Evolutionary conservation across 352 stramenopile species (phyloP).

Genomic region (Globisporangium paroecandrum): DNA sequence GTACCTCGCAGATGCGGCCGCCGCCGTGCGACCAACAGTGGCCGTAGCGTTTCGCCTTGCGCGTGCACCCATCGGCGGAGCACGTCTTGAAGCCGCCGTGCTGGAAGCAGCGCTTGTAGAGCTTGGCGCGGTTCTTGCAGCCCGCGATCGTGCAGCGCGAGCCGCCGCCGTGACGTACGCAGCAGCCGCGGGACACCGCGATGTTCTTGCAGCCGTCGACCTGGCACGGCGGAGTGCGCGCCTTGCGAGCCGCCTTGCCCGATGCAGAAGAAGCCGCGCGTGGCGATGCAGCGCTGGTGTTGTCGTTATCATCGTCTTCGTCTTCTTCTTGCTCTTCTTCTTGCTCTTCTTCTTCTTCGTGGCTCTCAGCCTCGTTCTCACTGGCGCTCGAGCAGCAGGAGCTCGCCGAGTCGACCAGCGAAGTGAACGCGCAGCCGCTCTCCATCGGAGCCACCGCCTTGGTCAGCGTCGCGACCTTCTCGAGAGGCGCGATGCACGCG

Average conservation of each 20-base stretch:
- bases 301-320: conserved; percentile 9
- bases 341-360: conserved; percentile 32
- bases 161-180: conserved; percentile 36
- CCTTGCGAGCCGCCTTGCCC: conserved; percentile 25
- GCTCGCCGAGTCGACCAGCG: conserved; percentile 15
- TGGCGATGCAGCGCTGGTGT: conserved; percentile 4
- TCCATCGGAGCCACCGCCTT: conserved; percentile 3
- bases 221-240: conserved; percentile 54
- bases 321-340: conserved; percentile 12
- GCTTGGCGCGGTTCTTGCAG: conserved; percentile 69
- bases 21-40: conserved; percentile 76
- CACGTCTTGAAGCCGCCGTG: conserved; percentile 73
- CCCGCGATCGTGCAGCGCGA: conserved; percentile 41
- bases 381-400: conserved; percentile 16
- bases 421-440: conserved; percentile 11
- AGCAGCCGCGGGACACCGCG: conserved; percentile 34
- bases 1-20: conserved; percentile 59
- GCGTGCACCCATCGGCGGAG: conserved; percentile 52
- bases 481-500: conserved; percentile 29
- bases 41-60: conserved; percentile 79
- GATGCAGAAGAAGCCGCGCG: neutral
- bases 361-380: conserved; percentile 23
- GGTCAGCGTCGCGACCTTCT: conserved; percentile 13
- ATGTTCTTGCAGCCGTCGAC: conserved; percentile 65
- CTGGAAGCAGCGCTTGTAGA: conserved; percentile 77